These are phyloP conservation scores for Neopestalotiopsis rosae DNA, from an alignment of 2,329 filamentous ascomycete genomes.

Conservation along the genomic window DNA sequence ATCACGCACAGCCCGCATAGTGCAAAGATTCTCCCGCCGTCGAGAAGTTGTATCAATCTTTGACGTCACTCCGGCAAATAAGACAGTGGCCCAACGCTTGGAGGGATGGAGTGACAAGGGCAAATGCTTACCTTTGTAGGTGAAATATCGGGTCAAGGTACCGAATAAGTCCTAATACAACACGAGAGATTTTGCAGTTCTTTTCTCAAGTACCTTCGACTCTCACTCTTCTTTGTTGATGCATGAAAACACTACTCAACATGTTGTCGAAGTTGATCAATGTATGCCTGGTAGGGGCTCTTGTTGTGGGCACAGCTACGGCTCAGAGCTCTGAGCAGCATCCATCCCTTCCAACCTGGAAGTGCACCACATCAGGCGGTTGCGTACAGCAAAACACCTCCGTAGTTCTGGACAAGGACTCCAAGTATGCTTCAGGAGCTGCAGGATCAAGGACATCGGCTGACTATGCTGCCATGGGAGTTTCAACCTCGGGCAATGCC, in stretches of 20 bases:
- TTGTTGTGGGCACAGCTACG: neutral
- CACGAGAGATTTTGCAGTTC: too few species aligned
- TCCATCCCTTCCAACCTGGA: slow-evolving; percentile 54
- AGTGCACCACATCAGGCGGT: slow-evolving; percentile 53
- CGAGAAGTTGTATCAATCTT: neutral
- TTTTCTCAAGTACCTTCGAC: neutral
- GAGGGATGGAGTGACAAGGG: neutral
- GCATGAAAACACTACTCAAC: neutral
- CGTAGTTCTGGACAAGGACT: slow-evolving; percentile 55
- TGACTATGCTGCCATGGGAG: slow-evolving; percentile 45
- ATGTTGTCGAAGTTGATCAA: neutral
- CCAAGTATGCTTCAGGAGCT: slow-evolving; percentile 42
- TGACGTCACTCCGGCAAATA: neutral
- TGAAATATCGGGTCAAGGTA: neutral
- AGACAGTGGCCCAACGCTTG: neutral
- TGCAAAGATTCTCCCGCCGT: neutral
- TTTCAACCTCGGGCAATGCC: slow-evolving; percentile 19
- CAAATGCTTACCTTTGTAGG: neutral
- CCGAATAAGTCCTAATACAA: neutral
- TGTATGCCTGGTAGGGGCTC: neutral
- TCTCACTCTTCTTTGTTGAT: neutral
- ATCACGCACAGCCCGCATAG: neutral
- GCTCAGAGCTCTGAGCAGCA: slow-evolving; percentile 33
- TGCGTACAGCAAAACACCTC: slow-evolving; percentile 52
- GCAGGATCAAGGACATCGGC: slow-evolving; percentile 50